Evolutionary conservation across 2,329 filamentous ascomycete genomes (phyloP), one percentile per base, ranked within the genome.

Genomic region (Pseudogymnoascus sp.): DNA sequence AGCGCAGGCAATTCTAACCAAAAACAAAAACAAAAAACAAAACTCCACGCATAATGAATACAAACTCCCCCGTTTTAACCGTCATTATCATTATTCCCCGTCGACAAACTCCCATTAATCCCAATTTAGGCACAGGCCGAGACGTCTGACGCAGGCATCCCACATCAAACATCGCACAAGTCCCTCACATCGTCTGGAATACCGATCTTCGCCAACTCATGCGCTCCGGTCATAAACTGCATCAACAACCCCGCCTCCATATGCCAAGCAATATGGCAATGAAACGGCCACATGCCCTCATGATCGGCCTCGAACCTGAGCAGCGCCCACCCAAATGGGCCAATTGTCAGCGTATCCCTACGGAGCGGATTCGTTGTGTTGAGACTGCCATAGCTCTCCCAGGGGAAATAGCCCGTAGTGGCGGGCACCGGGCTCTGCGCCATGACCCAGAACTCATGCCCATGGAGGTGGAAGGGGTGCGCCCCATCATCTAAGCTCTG

Each of bases 381-480:
- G 2, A 80, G 67, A 5, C 73, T 73, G 0, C 80, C 67, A 3
- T 67, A 66, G 5, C 69, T 71, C 66, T 80, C 80, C 1, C 78
- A 77, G 0, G 78, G 78, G 60, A 79, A 80, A 64, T 77, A 82
- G 68, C 85, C 23, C 14, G 45, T 54, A 54, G 45, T 54, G 14
- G 23, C 23, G 4, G 45, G 45, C 7, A 54, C 88, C 76, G 92
- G 89, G 70, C 91, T 91, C 66, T 73, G 71, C 3, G 71, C 72
- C 1, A 74, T 64, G 16, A 85, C 77, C 74, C 90, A 89, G 76
- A 92, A 91, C 68, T 83, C 78, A 73, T 91, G 88, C 0, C 89
- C 89, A 76, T 95, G 92, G 1, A 96, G 75, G 74, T 89, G 86
- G 77, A 88, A 87, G 0, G 86, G 91, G 69, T 92, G 89, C 7